A percentile compares a stretch with the other conserved stretches of the same genome.
phyloP scores from a whole-genome alignment of 2,329 filamentous ascomycete species.

The Talaromyces sp. region DNA sequence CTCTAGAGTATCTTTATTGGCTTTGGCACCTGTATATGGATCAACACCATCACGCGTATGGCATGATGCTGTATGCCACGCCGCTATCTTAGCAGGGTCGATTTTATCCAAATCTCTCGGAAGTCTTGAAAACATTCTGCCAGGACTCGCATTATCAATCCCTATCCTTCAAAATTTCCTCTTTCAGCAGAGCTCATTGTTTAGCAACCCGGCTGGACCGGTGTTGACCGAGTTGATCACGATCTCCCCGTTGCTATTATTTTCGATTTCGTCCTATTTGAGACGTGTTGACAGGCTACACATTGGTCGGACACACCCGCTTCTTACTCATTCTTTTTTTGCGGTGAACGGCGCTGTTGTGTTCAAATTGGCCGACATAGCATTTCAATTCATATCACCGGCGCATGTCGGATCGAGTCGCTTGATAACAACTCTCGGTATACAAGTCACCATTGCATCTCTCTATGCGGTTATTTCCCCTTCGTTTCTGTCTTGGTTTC shows the following conservation, averaged over 20 bases:
- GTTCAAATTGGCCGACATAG: slow-evolving; percentile 52
- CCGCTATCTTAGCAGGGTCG: slow-evolving; percentile 69
- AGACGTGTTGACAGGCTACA: slow-evolving; percentile 55
- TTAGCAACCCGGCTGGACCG: slow-evolving; percentile 72
- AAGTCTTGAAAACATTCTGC: slow-evolving; percentile 55
- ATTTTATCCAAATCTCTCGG: slow-evolving; percentile 53
- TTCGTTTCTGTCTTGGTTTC: slow-evolving; percentile 57
- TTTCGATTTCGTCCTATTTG: slow-evolving; percentile 55
- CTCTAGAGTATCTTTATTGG: slow-evolving; percentile 56
- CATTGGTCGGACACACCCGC: slow-evolving; percentile 61
- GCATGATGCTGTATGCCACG: slow-evolving; percentile 65
- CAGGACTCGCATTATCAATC: slow-evolving; percentile 71
- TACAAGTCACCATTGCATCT: slow-evolving; percentile 66
- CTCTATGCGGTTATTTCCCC: slow-evolving; percentile 65
- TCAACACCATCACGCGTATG: slow-evolving; percentile 71
- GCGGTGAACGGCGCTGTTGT: slow-evolving; percentile 57
- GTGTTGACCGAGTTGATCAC: slow-evolving; percentile 70
- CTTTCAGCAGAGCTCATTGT: slow-evolving; percentile 60
- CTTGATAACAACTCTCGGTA: slow-evolving; percentile 65
- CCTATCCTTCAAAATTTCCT: slow-evolving; percentile 70
- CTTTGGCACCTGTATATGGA: slow-evolving; percentile 83
- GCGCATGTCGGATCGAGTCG: slow-evolving; percentile 59
- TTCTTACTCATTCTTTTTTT: slow-evolving; percentile 40
- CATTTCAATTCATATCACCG: slow-evolving; percentile 41
- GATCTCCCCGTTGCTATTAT: slow-evolving; percentile 64